Evolutionary conservation across 164 flowering plant species (phyloP), one percentile per base, ranked within the genome.

Genomic region (Macadamia integrifolia): DNA sequence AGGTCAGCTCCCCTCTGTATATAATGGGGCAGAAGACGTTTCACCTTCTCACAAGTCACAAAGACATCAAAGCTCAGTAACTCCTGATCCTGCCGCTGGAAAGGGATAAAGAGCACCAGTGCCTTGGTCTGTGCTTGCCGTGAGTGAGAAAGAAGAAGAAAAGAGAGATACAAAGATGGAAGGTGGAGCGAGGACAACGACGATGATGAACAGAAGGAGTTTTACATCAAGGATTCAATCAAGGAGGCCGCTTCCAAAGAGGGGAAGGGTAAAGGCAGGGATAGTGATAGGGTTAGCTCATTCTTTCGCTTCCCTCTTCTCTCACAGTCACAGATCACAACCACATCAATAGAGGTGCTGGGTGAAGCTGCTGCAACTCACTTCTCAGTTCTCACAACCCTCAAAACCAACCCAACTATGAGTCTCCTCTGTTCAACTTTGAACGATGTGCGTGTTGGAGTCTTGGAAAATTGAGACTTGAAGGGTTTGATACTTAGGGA

Each of bases 181-280:
- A 6, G 61, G 62, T 29, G 46, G 53, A 29, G 59, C 68, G 53
- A 69, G 31, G 60, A 65, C 5, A 5, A 35, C 40, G 40, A 35
- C 15, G 43, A 46, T 52, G 71, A 44, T 75, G 29, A 67, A 48
- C 69, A 43, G 72, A 14, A 65, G 68, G 0, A 49, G 40, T 58
- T 44, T 48, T 17, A 35, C 3, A 35, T 2, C 3, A 35, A 35
- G 3, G 5, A 35, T 5, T 35, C 40, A 35, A 2, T 69, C 46
- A 13, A 55, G 78, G 53, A 76, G 79, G 53, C 76, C 65, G 62
- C 72, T 72, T 14, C 76, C 79, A 2, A 76, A 65, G 70, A 32
- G 79, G 53, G 76, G 79, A 0, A 76, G 72, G 50, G 73, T 76
- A 14, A 72, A 72, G 67, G 73, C 46, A 43, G 69, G 70, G 61